Base-by-base conservation (phyloP, 208 protist species). In the Crithidia fasciculata region DNA sequence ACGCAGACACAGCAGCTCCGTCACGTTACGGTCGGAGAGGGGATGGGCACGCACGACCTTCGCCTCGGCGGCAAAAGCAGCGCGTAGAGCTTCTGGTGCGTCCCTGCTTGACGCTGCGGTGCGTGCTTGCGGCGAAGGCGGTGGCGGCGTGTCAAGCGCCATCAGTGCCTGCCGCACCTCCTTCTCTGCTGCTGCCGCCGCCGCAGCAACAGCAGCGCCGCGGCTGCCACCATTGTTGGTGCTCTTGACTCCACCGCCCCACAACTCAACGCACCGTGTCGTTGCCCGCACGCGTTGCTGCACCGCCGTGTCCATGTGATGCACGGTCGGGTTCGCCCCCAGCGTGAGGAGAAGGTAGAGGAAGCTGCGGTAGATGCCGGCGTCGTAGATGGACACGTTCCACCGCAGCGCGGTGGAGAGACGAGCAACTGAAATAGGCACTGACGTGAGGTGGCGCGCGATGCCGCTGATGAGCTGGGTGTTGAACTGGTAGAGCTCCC, bases 401-500 rank as follows among this genome's bases (percentile, higher is more conserved):
- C 88, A 92, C 28, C 85, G 79, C 19, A 90, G 60, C 28, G 85
- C 52, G 15, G 69, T 75, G 13, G 85, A 69, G 18, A 92, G 63
- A 10, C 85, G 84, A 5, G 81, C 63, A 36, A 92, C 69, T 6
- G 82, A 75, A 39, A 90, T 84, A 16, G 88, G 88, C 12, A 75
- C 58, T 16, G 62, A 58, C 64, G 77, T 18, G 19, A 88, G n/a
- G 40, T 64, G 36, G 10, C 40, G 59, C n/a, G 86, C 77, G 8
- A 86, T n/a, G 57, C 12, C 39, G 5, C 9, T 10, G 19, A 82
- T 54, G 52, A 69, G 45, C 6, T 61, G 68, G 28, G 36, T 45
- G 16, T 70, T 76, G n/a, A 66, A 6, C 3, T 54, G 40, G 47
- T 76, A 70, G 36, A 80, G 28, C 49, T 54, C 41, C n/a, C 56